Evolutionary conservation across 2,329 filamentous ascomycete species (phyloP).

Genomic region (Beauveria australis): DNA sequence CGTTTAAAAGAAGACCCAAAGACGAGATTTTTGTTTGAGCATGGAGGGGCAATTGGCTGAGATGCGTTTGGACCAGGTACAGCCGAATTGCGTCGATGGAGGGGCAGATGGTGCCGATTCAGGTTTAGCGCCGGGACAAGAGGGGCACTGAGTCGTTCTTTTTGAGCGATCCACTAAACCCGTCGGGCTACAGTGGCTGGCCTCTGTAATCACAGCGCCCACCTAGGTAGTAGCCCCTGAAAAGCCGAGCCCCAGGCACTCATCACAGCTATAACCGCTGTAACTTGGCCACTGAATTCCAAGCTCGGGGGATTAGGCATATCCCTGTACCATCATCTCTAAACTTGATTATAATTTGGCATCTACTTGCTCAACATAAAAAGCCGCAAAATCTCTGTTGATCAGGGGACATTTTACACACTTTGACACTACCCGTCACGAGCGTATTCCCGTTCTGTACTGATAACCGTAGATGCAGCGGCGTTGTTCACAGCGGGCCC

Average conservation of each 20-base stretch:
- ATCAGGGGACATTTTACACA: not conserved
- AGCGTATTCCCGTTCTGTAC: not conserved
- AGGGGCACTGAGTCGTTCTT: not conserved
- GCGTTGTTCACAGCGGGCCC: not conserved
- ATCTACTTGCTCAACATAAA: not conserved
- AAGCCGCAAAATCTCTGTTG: not conserved
- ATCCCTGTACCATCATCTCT: not conserved
- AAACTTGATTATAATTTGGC: not conserved
- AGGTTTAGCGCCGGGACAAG: not conserved
- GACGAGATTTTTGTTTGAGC: slow-evolving; percentile 6
- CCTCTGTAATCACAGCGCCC: not conserved
- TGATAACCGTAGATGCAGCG: not conserved
- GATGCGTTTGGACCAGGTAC: slow-evolving; percentile 1
- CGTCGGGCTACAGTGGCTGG: not conserved
- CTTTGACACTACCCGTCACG: no score
- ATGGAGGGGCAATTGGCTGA: slow-evolving; percentile 10
- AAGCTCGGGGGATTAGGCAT: not conserved
- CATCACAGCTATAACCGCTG: not conserved
- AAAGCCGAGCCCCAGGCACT: not conserved
- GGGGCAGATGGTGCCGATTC: not conserved
- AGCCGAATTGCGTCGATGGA: not conserved
- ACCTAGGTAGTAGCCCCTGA: not conserved
- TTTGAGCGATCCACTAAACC: not conserved
- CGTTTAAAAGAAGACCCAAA: slow-evolving; percentile 3
- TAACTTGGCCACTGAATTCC: not conserved